Base-by-base conservation (phyloP, 2,329 filamentous ascomycete species). In the Cercospora sp. region DNA sequence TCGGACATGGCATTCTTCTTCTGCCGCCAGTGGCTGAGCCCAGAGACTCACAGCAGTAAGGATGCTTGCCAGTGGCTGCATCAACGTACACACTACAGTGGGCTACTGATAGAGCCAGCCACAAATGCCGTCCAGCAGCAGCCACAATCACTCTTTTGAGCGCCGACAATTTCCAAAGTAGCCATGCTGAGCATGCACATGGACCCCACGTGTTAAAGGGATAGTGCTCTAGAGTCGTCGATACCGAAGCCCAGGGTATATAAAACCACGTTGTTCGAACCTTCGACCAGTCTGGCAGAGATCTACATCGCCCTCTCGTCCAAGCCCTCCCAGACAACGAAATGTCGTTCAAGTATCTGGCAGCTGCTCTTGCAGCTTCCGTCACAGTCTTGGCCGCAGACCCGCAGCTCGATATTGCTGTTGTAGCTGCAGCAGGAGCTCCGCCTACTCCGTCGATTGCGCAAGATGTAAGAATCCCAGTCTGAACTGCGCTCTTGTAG, bases 371-470 rank as follows among this genome's bases (percentile, higher is more conserved):
- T 18, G 36, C 55, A 30, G 53, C 33, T 16, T 60, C 57, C 20
- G 16, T 42, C 9, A 12, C 30, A 33, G 40, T 26, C 31, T 26
- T 42, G 13, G 48, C 31, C 18, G 45, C 55, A 60, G 33, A 40
- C 13, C 48, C 48, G 13, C 30, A 62, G n/a, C 51, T 66, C 13
- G 67, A 68, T 16, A 63, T 68, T 26, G 64, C 67, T 42, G 67
- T 59, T 45, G 26, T 68, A n/a, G 67, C 63, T 20, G 53, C 58
- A 42, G 67, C 67, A 40, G 63, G 63, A 51, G 31, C 63, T 16
- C 67, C 67, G 10, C 63, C 63, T 7, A 16, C 36, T 8, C 63
- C 66, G 1, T 48, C 45, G 8, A 68, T 68, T 18, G 63, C 66
- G 26, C 59, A 36, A 31, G 63, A 65, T 40, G 42, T 48, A 48